Base-by-base conservation (phyloP, 441 rosid species). In the Euphorbia celastroides region DNA sequence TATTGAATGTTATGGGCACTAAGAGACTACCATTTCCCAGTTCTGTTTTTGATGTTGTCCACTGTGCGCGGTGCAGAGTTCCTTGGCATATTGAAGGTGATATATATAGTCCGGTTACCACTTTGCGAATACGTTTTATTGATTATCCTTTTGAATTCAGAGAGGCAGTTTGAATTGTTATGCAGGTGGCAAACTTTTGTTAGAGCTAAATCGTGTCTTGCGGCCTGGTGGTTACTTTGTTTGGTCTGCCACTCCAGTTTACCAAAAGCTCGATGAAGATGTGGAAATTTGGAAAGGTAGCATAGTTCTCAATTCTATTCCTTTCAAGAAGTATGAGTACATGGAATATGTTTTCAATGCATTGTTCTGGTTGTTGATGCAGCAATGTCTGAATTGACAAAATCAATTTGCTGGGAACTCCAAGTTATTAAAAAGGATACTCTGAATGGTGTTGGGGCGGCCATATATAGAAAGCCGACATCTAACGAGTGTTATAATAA, bases 221-320 rank as follows among this genome's bases (percentile, higher is more conserved):
- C 80, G 96, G 68, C 97, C 97, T 5, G 97, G 99, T 70, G 99
- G 96, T 68, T 86, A 82, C 84, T 93, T 93, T 80, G 82, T 93
- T 72, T 93, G 97, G 99, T 93, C 99, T 68, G 99, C 99, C 77
- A 93, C 99, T 78, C 99, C 99, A 63, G 90, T 93, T 64, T 93
- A 93, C 84, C 96, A 82, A 83, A 88, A 82, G 74, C 72, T 67
- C 38, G 31, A 79, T 10, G 96, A 85, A 64, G 99, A 93, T 77
- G 88, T 84, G 73, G 88, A 66, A 72, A 93, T 93, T 51, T 89
- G 97, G 96, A 77, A 88, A 46, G 97, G 99, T 93, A 66, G 23
- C 42, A 17, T 50, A 44, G 17, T 64, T 42, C 62, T 5, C 70
- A 44, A 55, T 41, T 75, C 7, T 12, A 31, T 20, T 52, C 23